Conservation (phyloP, 2,329 filamentous ascomycete species). For the Penicillium sp. region DNA sequence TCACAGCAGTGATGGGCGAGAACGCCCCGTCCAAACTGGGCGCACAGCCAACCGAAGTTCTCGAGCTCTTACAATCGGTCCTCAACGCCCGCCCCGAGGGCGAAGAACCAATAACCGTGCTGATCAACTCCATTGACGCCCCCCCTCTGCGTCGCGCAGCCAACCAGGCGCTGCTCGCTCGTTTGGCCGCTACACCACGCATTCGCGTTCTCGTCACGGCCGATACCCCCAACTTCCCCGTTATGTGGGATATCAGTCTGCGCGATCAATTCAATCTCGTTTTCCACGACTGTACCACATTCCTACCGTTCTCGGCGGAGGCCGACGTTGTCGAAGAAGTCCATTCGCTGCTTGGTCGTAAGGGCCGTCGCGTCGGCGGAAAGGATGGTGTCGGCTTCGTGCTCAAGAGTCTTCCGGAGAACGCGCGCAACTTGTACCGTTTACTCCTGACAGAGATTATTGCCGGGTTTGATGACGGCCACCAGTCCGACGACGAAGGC, state of each 20-base stretch:
- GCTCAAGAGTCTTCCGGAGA: constrained; percentile 84
- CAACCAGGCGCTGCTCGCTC: constrained; percentile 72
- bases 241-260: constrained; percentile 88
- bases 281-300: constrained; percentile 95
- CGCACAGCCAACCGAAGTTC: constrained; percentile 68
- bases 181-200: constrained; percentile 71
- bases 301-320: constrained; percentile 71
- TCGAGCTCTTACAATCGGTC: constrained; percentile 65
- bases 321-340: constrained; percentile 87
- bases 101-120: constrained; percentile 59
- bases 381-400: constrained; percentile 92
- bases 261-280: constrained; percentile 80
- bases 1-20: constrained; percentile 57
- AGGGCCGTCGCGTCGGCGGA: constrained; percentile 76
- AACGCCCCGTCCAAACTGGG: constrained; percentile 54
- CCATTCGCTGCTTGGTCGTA: constrained; percentile 80
- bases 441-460: constrained; percentile 84
- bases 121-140: constrained; percentile 88
- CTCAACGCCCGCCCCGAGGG: constrained; percentile 54
- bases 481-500: constrained; percentile 53
- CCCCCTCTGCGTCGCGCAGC: constrained; percentile 70
- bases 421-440: constrained; percentile 83
- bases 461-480: constrained; percentile 61
- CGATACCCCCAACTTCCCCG: constrained; percentile 82
- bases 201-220: constrained; percentile 77